phyloP scores from a whole-genome alignment of 108 stramenopile genomes.

The Cyclotella choctawhatcheeana region DNA sequence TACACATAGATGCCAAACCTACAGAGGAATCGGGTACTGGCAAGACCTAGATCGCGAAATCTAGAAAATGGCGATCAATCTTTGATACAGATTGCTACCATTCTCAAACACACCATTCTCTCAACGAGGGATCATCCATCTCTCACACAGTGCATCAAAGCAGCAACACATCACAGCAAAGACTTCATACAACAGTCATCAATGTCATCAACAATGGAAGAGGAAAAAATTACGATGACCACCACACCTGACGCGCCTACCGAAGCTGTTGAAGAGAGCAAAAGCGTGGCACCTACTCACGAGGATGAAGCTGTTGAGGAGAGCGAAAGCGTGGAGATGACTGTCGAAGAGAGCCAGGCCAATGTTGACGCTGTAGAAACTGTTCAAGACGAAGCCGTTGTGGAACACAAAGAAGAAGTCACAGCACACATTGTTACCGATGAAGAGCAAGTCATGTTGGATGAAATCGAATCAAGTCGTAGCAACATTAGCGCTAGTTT shows the following conservation, averaged over 20 bases:
- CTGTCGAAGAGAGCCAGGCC: too few relatives aligned
- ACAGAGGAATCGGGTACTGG: too few relatives aligned
- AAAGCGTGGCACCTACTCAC: background rate
- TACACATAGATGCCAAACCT: too few relatives aligned
- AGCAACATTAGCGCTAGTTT: background rate
- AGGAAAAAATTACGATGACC: background rate
- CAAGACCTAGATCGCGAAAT: too few relatives aligned
- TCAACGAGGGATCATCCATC: background rate
- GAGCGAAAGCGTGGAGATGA: too few relatives aligned
- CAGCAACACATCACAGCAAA: background rate
- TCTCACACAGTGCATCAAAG: background rate
- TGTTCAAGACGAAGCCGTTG: background rate
- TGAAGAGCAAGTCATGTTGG: background rate
- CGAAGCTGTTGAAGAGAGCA: too few relatives aligned
- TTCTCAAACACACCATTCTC: background rate
- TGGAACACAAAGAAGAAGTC: background rate
- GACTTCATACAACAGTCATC: background rate
- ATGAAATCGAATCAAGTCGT: slow-evolving; percentile 4
- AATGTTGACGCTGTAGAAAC: too few relatives aligned
- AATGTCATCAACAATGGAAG: background rate
- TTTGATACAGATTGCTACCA: background rate
- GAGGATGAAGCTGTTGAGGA: too few relatives aligned
- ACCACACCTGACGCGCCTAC: too few relatives aligned
- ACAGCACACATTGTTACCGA: background rate
- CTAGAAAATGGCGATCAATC: too few relatives aligned